Base-by-base conservation (phyloP, 495 filamentous ascomycete genomes). In the Xylaria flabelliformis region DNA sequence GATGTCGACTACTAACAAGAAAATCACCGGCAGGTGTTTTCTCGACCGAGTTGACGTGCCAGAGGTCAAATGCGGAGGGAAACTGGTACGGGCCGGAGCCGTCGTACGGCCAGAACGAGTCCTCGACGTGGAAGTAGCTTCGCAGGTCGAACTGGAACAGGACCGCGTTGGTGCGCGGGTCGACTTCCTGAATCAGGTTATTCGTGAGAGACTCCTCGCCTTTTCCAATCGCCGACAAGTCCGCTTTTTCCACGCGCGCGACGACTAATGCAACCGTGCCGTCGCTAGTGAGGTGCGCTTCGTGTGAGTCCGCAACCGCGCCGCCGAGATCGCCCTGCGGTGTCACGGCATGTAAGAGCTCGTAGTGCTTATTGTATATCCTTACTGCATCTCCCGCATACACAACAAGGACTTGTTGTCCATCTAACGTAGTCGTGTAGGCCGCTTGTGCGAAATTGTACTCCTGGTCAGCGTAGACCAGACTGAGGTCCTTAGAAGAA, bases 1-100 rank as follows among this genome's bases (percentile, higher is more conserved):
- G 74, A 61, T 85, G 81, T 41, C 85, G 80, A 2, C 77, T 78
- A 0, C 84, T 86, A 32, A 87, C 84, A 82, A 82, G 63, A 58
- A 83, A 84, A 67, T 81, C 75, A 63, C 78, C 80, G 3, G 74
- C 58, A 0, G 68, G 19, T 62, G 80, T 74, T 71, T 82, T 81
- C 41, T 76, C 77, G 34, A 84, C 74, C 46, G 69, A 74, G 71
- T 84, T 84, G 69, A 84, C 81, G 75, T 84, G 82, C 72, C 82
- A 83, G 67, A 78, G 80, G 73, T 83, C 81, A 36, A 78, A 81
- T 9, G 64, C 71, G n/a, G 32, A 41, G 15, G 53, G 50, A 21
- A 64, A 64, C 1, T 64, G 61, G 19, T 64, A 64, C 36, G 61
- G 61, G 34, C 61, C 61, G 4, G 34, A 41, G 9, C 34, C 67